Conservation (phyloP, 768 basidiomycete species). For the Tylopilus felleus region DNA sequence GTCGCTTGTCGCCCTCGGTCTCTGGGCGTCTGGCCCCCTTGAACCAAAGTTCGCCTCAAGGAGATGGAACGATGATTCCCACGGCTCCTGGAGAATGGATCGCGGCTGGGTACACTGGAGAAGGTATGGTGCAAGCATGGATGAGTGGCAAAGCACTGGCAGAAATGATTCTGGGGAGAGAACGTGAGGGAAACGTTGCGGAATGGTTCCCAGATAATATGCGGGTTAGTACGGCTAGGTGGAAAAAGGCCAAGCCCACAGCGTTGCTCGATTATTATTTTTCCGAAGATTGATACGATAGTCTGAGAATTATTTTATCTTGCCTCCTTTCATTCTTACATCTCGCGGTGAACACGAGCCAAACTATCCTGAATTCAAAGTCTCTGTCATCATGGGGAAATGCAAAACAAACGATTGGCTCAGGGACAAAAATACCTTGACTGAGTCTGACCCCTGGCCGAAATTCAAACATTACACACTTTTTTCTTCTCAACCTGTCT, state of each 20-base stretch:
- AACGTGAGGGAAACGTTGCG: constrained; percentile 20
- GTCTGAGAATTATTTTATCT: neutral
- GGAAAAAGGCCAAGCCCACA: constrained; percentile 51
- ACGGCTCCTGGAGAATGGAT: constrained; percentile 65
- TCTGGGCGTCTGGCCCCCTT: constrained; percentile 39
- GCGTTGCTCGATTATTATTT: constrained; percentile 29
- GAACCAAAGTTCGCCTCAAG: neutral
- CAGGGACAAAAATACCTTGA: neutral
- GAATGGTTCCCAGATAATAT: constrained; percentile 52
- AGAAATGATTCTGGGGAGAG: constrained; percentile 51
- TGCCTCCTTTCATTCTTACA: neutral
- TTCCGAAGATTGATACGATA: neutral
- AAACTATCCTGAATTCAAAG: neutral
- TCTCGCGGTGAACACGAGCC: neutral
- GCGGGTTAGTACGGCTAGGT: constrained; percentile 46
- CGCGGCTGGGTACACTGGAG: constrained; percentile 65
- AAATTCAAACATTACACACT: neutral
- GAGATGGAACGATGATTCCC: neutral
- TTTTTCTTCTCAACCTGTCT: neutral
- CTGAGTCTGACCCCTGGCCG: neutral
- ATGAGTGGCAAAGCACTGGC: constrained; percentile 59
- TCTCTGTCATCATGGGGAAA: neutral
- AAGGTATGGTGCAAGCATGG: constrained; percentile 75
- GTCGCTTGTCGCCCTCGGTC: constrained; percentile 49
- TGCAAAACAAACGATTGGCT: neutral